Evolutionary conservation across 805 yeast species (phyloP).

Genomic region (Saccharomycopsis sp.): DNA sequence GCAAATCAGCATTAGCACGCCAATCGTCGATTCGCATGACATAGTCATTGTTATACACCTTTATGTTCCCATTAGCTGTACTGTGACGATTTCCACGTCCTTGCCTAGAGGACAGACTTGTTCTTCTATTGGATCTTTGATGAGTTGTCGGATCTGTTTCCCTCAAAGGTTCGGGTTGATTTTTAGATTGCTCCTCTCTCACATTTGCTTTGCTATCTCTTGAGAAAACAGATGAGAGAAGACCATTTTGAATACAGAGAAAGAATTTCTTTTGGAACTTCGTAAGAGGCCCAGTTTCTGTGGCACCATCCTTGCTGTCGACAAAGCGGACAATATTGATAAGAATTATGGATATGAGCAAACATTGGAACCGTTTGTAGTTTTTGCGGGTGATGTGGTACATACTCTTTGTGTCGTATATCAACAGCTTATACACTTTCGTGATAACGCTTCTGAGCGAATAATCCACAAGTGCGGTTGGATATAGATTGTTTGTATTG

Average conservation of each 20-base stretch:
- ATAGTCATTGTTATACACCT: conserved; percentile 15
- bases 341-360: conserved; percentile 10
- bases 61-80: neutral
- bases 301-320: neutral
- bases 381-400: neutral
- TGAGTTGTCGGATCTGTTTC: neutral
- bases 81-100: too few species aligned
- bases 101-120: neutral
- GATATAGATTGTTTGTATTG: conserved; percentile 9
- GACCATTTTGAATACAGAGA: conserved; percentile 1
- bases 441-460: conserved; percentile 4
- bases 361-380: conserved; percentile 12
- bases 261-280: conserved; percentile 2
- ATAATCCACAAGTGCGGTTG: conserved; percentile 2
- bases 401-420: neutral
- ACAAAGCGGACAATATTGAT: conserved; percentile 8
- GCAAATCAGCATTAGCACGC: neutral
- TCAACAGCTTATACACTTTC: neutral
- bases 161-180: neutral
- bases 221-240: neutral
- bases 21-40: conserved; percentile 1
- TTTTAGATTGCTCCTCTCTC: neutral
- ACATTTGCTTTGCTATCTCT: neutral
- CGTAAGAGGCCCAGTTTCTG: conserved; percentile 2
- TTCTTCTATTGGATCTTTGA: neutral